A percentile compares a stretch with the other conserved stretches of the same genome.
Evolutionary conservation across 176 grass and related monocot species (phyloP).

Genomic region (Panicum miliaceum): DNA sequence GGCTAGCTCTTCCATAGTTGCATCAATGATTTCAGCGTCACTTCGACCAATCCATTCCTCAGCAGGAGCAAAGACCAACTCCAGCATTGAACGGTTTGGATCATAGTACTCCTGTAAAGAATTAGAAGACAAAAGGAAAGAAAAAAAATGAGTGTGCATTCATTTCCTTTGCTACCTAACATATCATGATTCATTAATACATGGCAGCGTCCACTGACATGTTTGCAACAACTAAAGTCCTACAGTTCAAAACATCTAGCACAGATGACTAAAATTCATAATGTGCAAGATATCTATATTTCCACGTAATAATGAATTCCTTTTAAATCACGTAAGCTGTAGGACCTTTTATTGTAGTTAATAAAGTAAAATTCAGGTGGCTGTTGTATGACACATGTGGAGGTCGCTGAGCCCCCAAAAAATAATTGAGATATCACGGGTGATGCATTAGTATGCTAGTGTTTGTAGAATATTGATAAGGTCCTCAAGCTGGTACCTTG

Average conservation of each 20-base stretch:
- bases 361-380: constrained; percentile 8
- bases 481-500: constrained; percentile 67
- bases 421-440: not conserved
- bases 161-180: not conserved
- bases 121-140: constrained; percentile 26
- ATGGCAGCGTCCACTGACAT: constrained; percentile 10
- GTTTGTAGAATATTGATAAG: constrained; percentile 10
- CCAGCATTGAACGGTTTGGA: constrained; percentile 90
- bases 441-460: constrained; percentile 27
- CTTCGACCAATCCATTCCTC: constrained; percentile 91
- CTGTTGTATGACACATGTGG: not conserved
- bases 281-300: not conserved
- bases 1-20: constrained; percentile 88
- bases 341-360: not conserved
- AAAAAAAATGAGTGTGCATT: not conserved
- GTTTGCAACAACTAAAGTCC: constrained; percentile 1
- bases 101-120: constrained; percentile 93
- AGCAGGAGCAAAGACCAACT: constrained; percentile 94
- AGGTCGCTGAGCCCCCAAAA: constrained; percentile 5
- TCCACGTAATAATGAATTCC: not conserved
- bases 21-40: constrained; percentile 84
- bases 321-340: not conserved
- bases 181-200: constrained; percentile 10
- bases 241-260: not conserved
- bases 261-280: not conserved